These are phyloP conservation scores for Asterophora lycoperdoides DNA, from an alignment of 768 basidiomycete genomes.

Conservation along the genomic window DNA sequence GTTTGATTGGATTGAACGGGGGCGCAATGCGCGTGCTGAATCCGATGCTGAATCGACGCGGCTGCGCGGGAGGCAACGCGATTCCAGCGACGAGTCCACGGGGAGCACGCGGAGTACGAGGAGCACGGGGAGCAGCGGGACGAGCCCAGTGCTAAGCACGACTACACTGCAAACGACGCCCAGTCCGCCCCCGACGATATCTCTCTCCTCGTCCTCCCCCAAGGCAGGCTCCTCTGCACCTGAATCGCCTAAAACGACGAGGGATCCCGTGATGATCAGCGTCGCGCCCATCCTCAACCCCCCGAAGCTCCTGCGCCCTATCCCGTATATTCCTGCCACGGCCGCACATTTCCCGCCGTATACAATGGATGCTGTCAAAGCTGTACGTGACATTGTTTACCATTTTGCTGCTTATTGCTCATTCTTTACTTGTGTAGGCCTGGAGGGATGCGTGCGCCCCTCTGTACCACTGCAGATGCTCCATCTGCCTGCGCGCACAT, in stretches of 20 bases:
- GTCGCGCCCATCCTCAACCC: conserved; percentile 60
- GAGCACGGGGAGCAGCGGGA: conserved; percentile 34
- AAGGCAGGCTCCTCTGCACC: no score
- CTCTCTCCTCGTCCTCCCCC: no score
- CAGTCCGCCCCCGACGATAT: conserved; percentile 54
- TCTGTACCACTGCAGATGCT: conserved; percentile 66
- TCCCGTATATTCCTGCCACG: conserved; percentile 65
- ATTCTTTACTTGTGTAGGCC: conserved; percentile 34
- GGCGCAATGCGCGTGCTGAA: conserved; percentile 34
- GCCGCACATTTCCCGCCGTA: conserved; percentile 50
- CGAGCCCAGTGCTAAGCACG: conserved; percentile 71
- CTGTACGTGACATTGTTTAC: conserved; percentile 40
- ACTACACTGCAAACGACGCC: conserved; percentile 77
- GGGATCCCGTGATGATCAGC: conserved; percentile 31
- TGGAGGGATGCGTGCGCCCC: conserved; percentile 76
- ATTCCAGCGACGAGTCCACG: no score
- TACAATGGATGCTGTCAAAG: conserved; percentile 54
- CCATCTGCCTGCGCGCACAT: conserved; percentile 69
- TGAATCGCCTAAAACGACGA: no score
- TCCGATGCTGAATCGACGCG: conserved; percentile 6
- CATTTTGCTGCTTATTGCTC: conserved; percentile 9
- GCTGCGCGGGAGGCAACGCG: no score
- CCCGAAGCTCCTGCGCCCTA: conserved; percentile 57
- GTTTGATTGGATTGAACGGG: conserved; percentile 59
- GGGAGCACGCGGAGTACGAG: no score